Evolutionary conservation across 192 early-diverging fungal genomes (phyloP).

Genomic region (Neocallimastix lanati): DNA sequence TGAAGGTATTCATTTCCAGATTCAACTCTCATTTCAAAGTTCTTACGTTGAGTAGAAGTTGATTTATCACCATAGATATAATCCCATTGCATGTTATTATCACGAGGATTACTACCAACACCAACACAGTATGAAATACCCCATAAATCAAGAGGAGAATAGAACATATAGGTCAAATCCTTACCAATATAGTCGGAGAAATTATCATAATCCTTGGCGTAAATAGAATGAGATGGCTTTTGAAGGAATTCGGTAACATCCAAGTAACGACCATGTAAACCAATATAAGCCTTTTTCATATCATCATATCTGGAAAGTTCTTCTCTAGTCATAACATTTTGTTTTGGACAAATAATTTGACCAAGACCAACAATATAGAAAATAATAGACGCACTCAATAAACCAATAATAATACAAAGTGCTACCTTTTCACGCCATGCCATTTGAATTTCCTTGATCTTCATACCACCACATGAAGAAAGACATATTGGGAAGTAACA

Average conservation of each 20-base stretch:
- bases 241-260: neutral
- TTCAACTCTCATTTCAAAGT: neutral
- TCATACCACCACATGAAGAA: constrained; percentile 46
- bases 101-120: neutral
- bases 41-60: neutral
- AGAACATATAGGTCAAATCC: neutral
- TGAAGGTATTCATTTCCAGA: neutral
- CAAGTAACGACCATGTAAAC: neutral
- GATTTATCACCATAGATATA: neutral
- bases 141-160: neutral
- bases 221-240: neutral
- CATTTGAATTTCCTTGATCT: constrained; percentile 77
- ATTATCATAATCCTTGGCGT: neutral
- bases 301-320: neutral
- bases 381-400: constrained; percentile 61
- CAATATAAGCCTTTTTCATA: neutral
- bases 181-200: neutral
- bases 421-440: constrained; percentile 87
- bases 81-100: neutral
- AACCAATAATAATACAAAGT: constrained; percentile 65
- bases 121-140: neutral
- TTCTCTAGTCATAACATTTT: constrained; percentile 15
- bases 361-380: constrained; percentile 71
- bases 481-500: constrained; percentile 50
- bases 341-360: constrained; percentile 53